Conservation (phyloP, 495 filamentous ascomycete genomes). For the Lophium mytilinum region DNA sequence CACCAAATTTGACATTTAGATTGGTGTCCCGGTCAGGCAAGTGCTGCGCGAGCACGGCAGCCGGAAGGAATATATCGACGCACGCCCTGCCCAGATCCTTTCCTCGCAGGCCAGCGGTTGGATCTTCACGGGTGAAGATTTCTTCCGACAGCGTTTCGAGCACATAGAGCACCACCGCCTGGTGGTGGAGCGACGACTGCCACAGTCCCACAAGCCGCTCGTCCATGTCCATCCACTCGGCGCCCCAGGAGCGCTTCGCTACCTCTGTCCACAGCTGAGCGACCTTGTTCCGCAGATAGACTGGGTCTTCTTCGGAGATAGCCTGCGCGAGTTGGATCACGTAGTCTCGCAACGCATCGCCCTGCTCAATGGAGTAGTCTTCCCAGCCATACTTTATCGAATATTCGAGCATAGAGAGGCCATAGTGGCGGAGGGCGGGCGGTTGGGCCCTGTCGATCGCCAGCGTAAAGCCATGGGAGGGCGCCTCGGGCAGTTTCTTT, state of each 20-base stretch:
- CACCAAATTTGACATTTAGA: conserved; percentile 58
- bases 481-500: conserved; percentile 68
- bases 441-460: conserved; percentile 64
- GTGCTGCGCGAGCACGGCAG: conserved; percentile 60
- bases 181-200: conserved; percentile 45
- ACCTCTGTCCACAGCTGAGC: conserved; percentile 93
- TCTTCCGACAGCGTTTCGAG: conserved; percentile 94
- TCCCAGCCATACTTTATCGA: conserved; percentile 76
- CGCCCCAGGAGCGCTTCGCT: conserved; percentile 84
- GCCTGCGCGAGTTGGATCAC: conserved; percentile 69
- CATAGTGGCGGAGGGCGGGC: conserved; percentile 84
- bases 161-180: conserved; percentile 37
- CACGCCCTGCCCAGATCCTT: conserved; percentile 76
- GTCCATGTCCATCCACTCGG: conserved; percentile 94
- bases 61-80: conserved; percentile 86
- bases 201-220: conserved; percentile 70
- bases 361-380: conserved; percentile 57
- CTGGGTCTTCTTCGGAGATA: conserved; percentile 63
- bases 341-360: conserved; percentile 57
- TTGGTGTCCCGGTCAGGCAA: conserved; percentile 59
- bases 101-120: conserved; percentile 71
- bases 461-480: conserved; percentile 76
- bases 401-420: conserved; percentile 81
- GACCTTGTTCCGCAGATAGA: conserved; percentile 85
- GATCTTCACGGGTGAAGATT: conserved; percentile 83